phyloP scores from a whole-genome alignment of 306 rosid genomes.

The Adenanthera pavonina region DNA sequence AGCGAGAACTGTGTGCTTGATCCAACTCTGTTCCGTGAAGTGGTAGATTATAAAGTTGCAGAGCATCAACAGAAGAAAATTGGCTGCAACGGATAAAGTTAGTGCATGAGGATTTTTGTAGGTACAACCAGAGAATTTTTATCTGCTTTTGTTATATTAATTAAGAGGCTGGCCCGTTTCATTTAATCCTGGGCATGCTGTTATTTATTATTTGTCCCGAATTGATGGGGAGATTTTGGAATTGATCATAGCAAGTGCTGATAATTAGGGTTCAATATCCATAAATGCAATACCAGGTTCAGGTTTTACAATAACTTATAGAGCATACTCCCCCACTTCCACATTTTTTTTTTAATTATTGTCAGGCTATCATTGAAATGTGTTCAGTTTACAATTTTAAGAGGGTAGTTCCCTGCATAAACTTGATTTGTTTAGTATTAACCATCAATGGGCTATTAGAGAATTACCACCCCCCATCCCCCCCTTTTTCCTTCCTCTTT shows the following conservation, averaged over 20 bases:
- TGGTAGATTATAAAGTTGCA: slow-evolving; percentile 91
- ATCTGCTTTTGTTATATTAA: slow-evolving; percentile 6
- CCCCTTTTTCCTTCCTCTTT: no score
- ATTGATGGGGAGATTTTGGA: slow-evolving; percentile 61
- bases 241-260: slow-evolving; percentile 32
- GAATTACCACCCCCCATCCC: no score
- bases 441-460: no score
- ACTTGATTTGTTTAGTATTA: no score
- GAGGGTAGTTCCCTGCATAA: no score
- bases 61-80: slow-evolving; percentile 93
- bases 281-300: slow-evolving; percentile 17
- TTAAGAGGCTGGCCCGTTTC: slow-evolving; percentile 18
- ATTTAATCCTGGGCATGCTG: slow-evolving; percentile 38
- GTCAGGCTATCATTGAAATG: no score
- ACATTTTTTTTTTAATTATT: no score
- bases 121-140: neutral
- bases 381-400: no score
- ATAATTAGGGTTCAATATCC: slow-evolving; percentile 24
- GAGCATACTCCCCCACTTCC: neutral
- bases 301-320: no score
- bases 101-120: slow-evolving; percentile 36
- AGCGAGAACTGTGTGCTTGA: slow-evolving; percentile 87
- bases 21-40: slow-evolving; percentile 76
- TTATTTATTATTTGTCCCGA: slow-evolving; percentile 52
- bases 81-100: slow-evolving; percentile 64